Evolutionary conservation across 306 rosid genomes (phyloP).

Genomic region (Sindora glabra): DNA sequence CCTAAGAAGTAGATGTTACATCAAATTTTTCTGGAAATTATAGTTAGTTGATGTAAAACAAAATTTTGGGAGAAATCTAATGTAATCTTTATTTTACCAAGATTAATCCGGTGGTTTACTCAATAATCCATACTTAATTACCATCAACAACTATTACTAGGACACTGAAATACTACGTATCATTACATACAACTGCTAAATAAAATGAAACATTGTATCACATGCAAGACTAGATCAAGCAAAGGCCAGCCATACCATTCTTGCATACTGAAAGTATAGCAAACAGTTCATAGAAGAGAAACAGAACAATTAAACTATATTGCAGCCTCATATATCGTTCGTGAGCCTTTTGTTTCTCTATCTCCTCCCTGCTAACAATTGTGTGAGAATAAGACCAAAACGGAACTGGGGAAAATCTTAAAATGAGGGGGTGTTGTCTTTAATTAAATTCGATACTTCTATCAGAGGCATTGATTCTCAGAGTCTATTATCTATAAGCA

Average conservation of each 20-base stretch:
- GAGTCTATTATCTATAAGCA: background rate
- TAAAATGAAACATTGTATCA: background rate
- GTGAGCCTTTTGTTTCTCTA: slow-evolving; percentile 61
- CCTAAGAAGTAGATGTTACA: no score
- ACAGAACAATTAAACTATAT: background rate
- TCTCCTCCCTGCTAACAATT: slow-evolving; percentile 46
- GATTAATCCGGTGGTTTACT: no score
- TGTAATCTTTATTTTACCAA: no score
- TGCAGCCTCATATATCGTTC: slow-evolving; percentile 61
- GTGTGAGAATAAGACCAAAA: background rate
- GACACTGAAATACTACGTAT: no score
- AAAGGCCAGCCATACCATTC: background rate
- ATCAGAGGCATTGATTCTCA: background rate
- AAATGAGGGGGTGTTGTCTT: background rate
- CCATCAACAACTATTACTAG: no score
- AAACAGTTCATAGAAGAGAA: background rate
- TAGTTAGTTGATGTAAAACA: no score
- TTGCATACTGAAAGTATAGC: no score
- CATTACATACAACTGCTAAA: no score
- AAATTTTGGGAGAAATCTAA: no score
- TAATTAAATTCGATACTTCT: no score
- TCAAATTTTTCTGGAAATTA: no score
- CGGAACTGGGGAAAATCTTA: background rate
- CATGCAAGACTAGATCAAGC: background rate
- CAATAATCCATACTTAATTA: no score